Base-by-base conservation (phyloP, 352 stramenopile species). In the Phytophthora palmivora region DNA sequence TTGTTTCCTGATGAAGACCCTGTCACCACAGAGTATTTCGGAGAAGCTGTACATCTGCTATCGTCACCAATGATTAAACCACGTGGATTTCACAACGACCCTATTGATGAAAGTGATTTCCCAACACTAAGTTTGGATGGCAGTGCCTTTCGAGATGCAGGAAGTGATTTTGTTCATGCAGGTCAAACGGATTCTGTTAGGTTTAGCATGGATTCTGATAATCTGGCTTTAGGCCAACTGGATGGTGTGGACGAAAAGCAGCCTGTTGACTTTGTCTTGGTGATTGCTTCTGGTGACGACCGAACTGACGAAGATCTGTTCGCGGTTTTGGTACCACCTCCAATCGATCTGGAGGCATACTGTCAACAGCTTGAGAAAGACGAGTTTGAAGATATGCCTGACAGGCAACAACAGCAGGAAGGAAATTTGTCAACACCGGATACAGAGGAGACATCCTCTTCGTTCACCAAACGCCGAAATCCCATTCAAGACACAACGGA, bases 251-350 rank as follows among this genome's bases (percentile, higher is more conserved):
- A 81, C 22, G 69, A 65, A 4, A 70, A 78, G 15, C 68, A 74
- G 2, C 55, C 70, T 15, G 84, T 95, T 14, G 87, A 95, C 53
- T 95, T 93, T 58, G 70, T 95, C 18, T 57, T 95, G 4, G 82
- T 95, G n/a, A 92, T 94, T 34, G 84, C 87, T 0, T 94, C 87
- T 1, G 87, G 87, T 6, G 85, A 95, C 44, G 84, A 92, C 24
- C 80, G 85, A 11, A 93, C 82, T 2, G 87, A 95, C 51, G 87
- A 95, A 74, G 87, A 95, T 58, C 42, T 95, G 45, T 95, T 95
- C 54, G 64, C 80, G 0, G 79, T 90, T 37, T 57, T 95, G 4
- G 84, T 93, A 5, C 87, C 87, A 0, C 84, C 87, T 3, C 87
- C 87, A 22, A 91, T 95, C 36, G 87, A 95, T 62, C 53, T 95